phyloP scores from a whole-genome alignment of 192 early-diverging fungal species.

The Neocallimastix lanati region DNA sequence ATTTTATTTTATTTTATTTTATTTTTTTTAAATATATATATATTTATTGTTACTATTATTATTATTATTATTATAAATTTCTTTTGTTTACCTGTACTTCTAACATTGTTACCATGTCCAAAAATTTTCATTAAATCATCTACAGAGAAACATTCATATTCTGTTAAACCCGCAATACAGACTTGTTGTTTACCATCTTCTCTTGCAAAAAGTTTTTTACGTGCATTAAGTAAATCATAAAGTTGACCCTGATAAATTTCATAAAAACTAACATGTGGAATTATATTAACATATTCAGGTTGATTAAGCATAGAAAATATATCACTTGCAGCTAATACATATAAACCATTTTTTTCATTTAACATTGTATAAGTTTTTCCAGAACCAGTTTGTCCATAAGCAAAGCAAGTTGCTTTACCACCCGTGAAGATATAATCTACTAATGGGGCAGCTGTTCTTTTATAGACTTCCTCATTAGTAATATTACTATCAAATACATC shows the following conservation, averaged over 20 bases:
- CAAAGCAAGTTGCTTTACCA: conserved; percentile 97
- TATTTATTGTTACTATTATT: too few species aligned
- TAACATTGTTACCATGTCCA: conserved; percentile 69
- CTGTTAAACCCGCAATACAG: conserved; percentile 70
- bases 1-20: too few species aligned
- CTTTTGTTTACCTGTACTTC: conserved; percentile 63
- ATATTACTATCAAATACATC: conserved; percentile 79
- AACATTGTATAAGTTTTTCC: conserved; percentile 98
- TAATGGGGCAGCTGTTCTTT: conserved; percentile 76
- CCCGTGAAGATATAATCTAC: conserved; percentile 89
- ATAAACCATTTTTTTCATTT: conserved; percentile 69
- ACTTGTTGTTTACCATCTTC: conserved; percentile 94
- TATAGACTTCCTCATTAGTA: conserved; percentile 72
- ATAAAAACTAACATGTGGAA: conserved; percentile 76
- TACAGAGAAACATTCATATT: conserved; percentile 71
- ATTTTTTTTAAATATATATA: too few species aligned
- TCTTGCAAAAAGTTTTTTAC: conserved; percentile 81
- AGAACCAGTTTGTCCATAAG: conserved; percentile 84
- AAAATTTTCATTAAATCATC: conserved; percentile 81
- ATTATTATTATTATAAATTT: neutral
- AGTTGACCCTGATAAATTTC: conserved; percentile 96
- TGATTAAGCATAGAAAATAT: conserved; percentile 59
- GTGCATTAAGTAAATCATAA: conserved; percentile 77
- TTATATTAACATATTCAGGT: conserved; percentile 52
- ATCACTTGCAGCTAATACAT: conserved; percentile 79